A percentile compares a stretch with the other conserved stretches of the same genome.
Evolutionary conservation across 352 stramenopile genomes (phyloP).

Genomic region (Phytophthora hibernalis): DNA sequence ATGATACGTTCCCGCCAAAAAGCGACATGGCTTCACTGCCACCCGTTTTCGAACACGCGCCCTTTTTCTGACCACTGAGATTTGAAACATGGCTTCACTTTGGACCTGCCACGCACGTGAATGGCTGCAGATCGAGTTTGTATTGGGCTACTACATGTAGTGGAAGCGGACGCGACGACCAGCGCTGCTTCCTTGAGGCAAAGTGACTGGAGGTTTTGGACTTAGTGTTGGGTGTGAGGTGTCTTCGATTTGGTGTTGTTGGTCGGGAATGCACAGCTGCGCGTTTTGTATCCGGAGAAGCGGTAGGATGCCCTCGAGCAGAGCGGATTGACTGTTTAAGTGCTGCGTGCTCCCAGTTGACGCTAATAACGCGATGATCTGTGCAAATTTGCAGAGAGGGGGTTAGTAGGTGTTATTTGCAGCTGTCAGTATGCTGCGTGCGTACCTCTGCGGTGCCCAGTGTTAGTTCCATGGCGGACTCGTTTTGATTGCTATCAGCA

Average conservation of each 20-base stretch:
- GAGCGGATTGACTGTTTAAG: slow-evolving; percentile 28
- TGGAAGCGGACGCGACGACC: slow-evolving; percentile 16
- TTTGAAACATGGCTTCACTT: slow-evolving; percentile 41
- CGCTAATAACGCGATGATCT: slow-evolving; percentile 35
- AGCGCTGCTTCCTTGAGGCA: slow-evolving; percentile 6
- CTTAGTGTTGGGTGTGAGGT: neutral
- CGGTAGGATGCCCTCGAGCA: slow-evolving; percentile 31
- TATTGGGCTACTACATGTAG: too few species aligned
- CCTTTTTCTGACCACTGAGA: slow-evolving; percentile 13
- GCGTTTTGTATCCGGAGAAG: slow-evolving; percentile 31
- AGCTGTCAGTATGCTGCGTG: neutral
- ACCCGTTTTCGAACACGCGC: slow-evolving; percentile 19
- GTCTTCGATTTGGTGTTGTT: slow-evolving; percentile 8
- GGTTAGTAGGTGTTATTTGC: neutral
- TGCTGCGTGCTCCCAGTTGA: slow-evolving; percentile 21
- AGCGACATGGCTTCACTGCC: slow-evolving; percentile 26
- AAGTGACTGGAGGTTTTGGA: neutral
- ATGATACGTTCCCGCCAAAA: slow-evolving; percentile 38
- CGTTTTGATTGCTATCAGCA: slow-evolving; percentile 18
- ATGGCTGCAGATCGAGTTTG: neutral
- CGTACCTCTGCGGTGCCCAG: slow-evolving; percentile 36
- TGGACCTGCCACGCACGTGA: slow-evolving; percentile 1
- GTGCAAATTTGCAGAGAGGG: neutral
- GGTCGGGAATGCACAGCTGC: slow-evolving; percentile 13
- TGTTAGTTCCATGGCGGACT: slow-evolving; percentile 29